Percentiles rank a stretch among this genome's conserved stretches.
phyloP scores from a whole-genome alignment of 2,329 filamentous ascomycete genomes.

The Ascochyta pisi region DNA sequence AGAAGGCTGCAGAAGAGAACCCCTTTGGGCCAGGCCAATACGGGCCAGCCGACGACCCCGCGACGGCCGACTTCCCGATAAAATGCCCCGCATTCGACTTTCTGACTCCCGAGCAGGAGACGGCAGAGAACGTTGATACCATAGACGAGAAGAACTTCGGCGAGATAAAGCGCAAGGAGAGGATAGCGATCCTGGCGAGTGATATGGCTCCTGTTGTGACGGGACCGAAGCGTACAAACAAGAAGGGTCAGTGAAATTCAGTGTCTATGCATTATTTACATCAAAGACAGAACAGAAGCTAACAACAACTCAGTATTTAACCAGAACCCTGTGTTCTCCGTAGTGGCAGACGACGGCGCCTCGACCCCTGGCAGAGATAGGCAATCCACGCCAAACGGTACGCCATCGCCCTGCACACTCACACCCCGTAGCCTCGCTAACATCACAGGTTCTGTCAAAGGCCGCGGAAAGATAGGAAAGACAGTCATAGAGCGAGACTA shows the following conservation, averaged over 20 bases:
- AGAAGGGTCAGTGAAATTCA: constrained; percentile 49
- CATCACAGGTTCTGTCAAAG: constrained; percentile 43
- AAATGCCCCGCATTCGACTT: constrained; percentile 70
- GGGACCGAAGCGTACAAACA: constrained; percentile 58
- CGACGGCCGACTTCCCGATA: constrained; percentile 55
- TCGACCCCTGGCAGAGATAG: constrained; percentile 49
- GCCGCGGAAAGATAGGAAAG: constrained; percentile 45
- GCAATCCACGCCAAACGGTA: constrained; percentile 50
- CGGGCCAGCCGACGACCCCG: constrained; percentile 42
- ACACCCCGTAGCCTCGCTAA: neutral
- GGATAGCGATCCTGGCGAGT: constrained; percentile 74
- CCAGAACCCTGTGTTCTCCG: constrained; percentile 52
- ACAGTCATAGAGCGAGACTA: constrained; percentile 47
- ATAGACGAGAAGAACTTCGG: constrained; percentile 74
- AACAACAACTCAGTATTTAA: constrained; percentile 41
- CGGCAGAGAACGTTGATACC: constrained; percentile 76
- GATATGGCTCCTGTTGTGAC: constrained; percentile 73
- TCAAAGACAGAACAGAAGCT: constrained; percentile 3
- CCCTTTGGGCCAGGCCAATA: constrained; percentile 75
- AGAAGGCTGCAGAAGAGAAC: constrained; percentile 86
- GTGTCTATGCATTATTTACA: neutral
- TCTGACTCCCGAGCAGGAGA: constrained; percentile 70
- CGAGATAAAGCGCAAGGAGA: constrained; percentile 74
- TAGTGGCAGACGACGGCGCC: constrained; percentile 49
- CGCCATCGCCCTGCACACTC: neutral